Evolutionary conservation across 257 asterid genomes (phyloP).

Genomic region (Fraxinus pennsylvanica): DNA sequence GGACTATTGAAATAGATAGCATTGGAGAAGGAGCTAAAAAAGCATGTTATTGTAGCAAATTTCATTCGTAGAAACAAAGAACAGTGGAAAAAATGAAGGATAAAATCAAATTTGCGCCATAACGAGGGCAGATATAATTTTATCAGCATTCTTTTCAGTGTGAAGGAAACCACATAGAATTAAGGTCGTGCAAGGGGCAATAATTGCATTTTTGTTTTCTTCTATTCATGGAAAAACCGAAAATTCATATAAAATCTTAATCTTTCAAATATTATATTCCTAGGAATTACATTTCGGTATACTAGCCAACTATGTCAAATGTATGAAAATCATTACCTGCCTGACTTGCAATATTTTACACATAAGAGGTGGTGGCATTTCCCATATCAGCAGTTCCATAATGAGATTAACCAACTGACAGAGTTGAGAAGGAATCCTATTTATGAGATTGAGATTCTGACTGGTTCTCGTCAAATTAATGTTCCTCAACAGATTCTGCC

Average conservation of each 20-base stretch:
- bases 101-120: background rate
- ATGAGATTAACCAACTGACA: conserved; percentile 50
- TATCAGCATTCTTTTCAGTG: background rate
- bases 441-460: too few species aligned
- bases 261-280: too few species aligned
- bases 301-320: background rate
- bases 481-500: too few species aligned
- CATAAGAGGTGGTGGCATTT: conserved; percentile 29
- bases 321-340: conserved; percentile 38
- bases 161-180: too few species aligned
- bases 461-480: too few species aligned
- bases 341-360: conserved; percentile 39
- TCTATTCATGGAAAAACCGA: too few species aligned
- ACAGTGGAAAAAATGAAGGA: background rate
- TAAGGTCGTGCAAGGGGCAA: background rate
- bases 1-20: background rate
- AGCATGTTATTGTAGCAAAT: background rate
- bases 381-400: conserved; percentile 33
- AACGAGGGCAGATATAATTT: background rate
- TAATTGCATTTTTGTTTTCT: background rate
- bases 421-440: conserved; percentile 46
- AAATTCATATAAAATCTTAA: too few species aligned
- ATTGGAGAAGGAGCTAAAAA: background rate
- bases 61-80: background rate
- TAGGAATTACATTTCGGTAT: too few species aligned